Evolutionary conservation across 192 early-diverging fungal genomes (phyloP).

Genomic region (Phycomyces nitens): DNA sequence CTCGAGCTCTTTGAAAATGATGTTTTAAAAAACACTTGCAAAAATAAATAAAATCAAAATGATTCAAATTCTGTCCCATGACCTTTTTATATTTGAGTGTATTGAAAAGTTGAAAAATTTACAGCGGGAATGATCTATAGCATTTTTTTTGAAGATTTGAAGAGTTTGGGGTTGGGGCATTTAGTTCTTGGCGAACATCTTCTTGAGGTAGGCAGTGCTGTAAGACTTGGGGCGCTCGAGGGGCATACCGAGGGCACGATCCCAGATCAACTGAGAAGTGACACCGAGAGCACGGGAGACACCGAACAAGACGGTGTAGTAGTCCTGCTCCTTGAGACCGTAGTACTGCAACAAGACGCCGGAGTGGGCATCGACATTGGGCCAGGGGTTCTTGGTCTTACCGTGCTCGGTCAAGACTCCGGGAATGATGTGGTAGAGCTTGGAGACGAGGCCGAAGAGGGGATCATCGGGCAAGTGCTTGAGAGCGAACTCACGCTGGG

Average conservation of each 20-base stretch:
- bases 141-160: too few species aligned
- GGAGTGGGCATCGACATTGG: slow-evolving; percentile 99
- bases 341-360: slow-evolving; percentile 96
- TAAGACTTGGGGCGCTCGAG: slow-evolving; percentile 91
- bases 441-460: slow-evolving; percentile 93
- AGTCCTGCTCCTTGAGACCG: slow-evolving; percentile 96
- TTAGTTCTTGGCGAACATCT: slow-evolving; percentile 69
- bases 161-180: too few species aligned
- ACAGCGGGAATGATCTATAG: too few species aligned
- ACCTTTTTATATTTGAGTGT: too few species aligned
- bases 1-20: too few species aligned
- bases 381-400: slow-evolving; percentile 99
- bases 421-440: slow-evolving; percentile 96
- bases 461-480: slow-evolving; percentile 97
- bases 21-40: too few species aligned
- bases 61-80: too few species aligned
- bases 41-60: too few species aligned
- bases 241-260: slow-evolving; percentile 93
- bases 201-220: slow-evolving; percentile 81
- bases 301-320: slow-evolving; percentile 99
- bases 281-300: slow-evolving; percentile 98
- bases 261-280: slow-evolving; percentile 94
- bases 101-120: too few species aligned
- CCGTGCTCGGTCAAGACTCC: slow-evolving; percentile 96
- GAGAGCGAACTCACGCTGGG: slow-evolving; percentile 97